Evolutionary conservation across 2,329 filamentous ascomycete species (phyloP).

Genomic region (Pseudogymnoascus pannorum): DNA sequence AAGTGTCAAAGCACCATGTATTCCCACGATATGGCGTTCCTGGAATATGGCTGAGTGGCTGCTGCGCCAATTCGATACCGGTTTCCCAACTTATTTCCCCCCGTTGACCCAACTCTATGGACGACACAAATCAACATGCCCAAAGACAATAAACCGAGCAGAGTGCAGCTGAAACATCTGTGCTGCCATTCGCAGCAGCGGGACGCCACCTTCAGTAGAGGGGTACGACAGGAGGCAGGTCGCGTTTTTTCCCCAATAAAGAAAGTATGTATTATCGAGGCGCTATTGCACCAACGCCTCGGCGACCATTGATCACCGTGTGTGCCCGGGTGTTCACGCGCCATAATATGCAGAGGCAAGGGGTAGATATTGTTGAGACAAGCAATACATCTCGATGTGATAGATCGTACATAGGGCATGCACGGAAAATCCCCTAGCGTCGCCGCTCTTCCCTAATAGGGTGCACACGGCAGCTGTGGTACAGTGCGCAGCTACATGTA

Average conservation of each 20-base stretch:
- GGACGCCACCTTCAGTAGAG: neutral
- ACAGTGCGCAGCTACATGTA: neutral
- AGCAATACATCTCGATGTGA: slow-evolving; percentile 8
- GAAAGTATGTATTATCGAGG: neutral
- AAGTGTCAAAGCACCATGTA: neutral
- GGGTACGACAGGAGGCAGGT: neutral
- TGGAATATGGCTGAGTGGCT: neutral
- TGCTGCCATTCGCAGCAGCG: neutral
- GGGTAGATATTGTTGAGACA: slow-evolving; percentile 3
- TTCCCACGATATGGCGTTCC: neutral
- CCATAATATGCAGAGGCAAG: neutral
- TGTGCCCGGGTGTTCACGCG: neutral
- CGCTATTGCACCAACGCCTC: neutral
- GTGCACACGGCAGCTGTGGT: neutral
- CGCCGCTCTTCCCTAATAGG: neutral
- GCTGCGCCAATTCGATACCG: neutral
- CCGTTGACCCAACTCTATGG: neutral
- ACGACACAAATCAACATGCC: neutral
- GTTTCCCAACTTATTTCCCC: neutral
- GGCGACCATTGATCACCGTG: no score
- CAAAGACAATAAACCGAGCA: neutral
- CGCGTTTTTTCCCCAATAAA: neutral
- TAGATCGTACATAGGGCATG: neutral
- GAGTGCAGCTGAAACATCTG: neutral
- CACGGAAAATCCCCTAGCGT: slow-evolving; percentile 2